Base-by-base conservation (phyloP, 768 basidiomycete genomes). In the Lactarius psammicola region DNA sequence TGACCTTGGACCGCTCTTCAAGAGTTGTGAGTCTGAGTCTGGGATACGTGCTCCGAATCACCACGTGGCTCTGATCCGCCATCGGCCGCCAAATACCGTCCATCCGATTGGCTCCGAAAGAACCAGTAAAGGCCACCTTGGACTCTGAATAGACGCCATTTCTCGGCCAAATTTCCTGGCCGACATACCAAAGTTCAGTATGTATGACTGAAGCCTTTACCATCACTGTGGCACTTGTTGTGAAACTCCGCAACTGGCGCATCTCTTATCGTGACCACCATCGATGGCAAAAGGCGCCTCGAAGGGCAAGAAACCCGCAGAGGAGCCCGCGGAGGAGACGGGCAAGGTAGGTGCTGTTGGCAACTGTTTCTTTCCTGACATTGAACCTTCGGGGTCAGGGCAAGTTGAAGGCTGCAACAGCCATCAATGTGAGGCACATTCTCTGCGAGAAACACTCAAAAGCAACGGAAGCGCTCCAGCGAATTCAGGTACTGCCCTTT, bases 361-460 rank as follows among this genome's bases (percentile, higher is more conserved):
- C 36, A 6, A 38, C 23, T n/a, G 8, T 44, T n/a, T 46, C 10
- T 17, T 38, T 38, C n/a, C 10, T 2, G 4, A n/a, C 10, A 9
- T 46, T 23, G 44, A 23, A 23, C n/a, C 4, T 46, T 4, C 6
- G n/a, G 20, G n/a, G 23, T 23, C 44, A 84, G 84, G 81, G 78
- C 18, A 87, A 87, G 73, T 74, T 93, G 75, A 94, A 92, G 76
- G 77, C 91, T 31, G 92, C 92, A 13, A 92, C 85, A 8, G 86
- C 92, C 33, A 78, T 94, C 44, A 93, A 93, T 73, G 92, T 94
- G 34, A 86, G 92, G 33, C 92, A 94, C 74, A 91, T 94, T 51
- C 79, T 94, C 26, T 94, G 92, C 75, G 92, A 94, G 77, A 94
- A 94, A 71, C 89, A 92, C 62, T 87, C 90, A 9, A 91, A 84